These are phyloP conservation scores for Aspergillus fijiensis DNA, from an alignment of 2,329 filamentous ascomycete genomes.

Conservation along the genomic window DNA sequence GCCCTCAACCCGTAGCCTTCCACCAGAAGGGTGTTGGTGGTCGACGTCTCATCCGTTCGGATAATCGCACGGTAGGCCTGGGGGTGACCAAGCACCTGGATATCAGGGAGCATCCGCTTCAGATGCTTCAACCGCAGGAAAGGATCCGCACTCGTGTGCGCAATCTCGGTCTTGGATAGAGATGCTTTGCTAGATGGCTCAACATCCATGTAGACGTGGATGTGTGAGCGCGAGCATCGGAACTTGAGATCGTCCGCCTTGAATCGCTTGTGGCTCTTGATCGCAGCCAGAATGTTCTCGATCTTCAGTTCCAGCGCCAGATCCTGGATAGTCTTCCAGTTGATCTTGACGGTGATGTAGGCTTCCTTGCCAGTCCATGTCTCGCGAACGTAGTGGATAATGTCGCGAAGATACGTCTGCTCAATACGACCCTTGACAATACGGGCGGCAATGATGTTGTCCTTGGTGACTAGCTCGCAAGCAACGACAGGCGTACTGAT, in stretches of 20 bases:
- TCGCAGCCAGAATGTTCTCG: slow-evolving; percentile 71
- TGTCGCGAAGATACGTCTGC: slow-evolving; percentile 85
- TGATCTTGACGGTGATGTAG: slow-evolving; percentile 77
- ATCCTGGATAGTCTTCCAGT: slow-evolving; percentile 72
- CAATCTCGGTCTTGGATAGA: slow-evolving; percentile 44
- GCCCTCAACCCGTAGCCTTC: slow-evolving; percentile 88
- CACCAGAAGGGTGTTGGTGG: slow-evolving; percentile 73
- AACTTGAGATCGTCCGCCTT: slow-evolving; percentile 64
- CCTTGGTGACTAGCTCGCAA: slow-evolving; percentile 76
- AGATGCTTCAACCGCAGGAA: slow-evolving; percentile 73
- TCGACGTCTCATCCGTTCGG: slow-evolving; percentile 69
- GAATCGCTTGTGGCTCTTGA: slow-evolving; percentile 78
- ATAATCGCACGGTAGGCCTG: slow-evolving; percentile 86
- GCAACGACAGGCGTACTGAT: slow-evolving; percentile 95
- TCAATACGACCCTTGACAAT: slow-evolving; percentile 93
- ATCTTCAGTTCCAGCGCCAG: slow-evolving; percentile 78
- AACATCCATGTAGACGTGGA: slow-evolving; percentile 69
- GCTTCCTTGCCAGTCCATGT: slow-evolving; percentile 77
- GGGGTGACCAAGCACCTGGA: slow-evolving; percentile 88
- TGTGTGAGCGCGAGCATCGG: slow-evolving; percentile 50
- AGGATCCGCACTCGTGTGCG: slow-evolving; percentile 44
- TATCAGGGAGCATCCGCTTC: slow-evolving; percentile 74
- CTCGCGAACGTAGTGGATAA: slow-evolving; percentile 78
- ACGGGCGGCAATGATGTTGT: slow-evolving; percentile 74
- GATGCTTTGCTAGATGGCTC: slow-evolving; percentile 34